These are phyloP conservation scores for Hirschioporus abietinus DNA, from an alignment of 768 basidiomycete species.

Conservation along the genomic window DNA sequence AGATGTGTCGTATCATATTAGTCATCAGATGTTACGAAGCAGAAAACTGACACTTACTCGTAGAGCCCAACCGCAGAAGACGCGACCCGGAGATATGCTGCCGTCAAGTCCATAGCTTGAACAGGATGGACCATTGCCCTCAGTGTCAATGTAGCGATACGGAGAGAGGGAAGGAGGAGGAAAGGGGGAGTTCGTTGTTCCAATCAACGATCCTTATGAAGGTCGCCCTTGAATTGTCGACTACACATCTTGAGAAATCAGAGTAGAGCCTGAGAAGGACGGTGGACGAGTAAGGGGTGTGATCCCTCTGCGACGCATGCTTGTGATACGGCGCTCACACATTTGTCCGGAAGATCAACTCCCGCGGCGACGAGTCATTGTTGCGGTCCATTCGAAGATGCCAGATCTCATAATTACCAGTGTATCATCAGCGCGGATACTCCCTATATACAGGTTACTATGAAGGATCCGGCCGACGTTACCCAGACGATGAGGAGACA, in stretches of 20 bases:
- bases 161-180: neutral
- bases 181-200: neutral
- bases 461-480: no score
- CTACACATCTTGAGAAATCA: neutral
- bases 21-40: neutral
- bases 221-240: neutral
- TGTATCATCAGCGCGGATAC: no score
- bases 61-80: neutral
- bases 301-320: neutral
- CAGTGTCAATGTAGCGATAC: neutral
- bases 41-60: neutral
- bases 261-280: neutral
- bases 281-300: neutral
- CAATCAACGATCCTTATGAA: neutral
- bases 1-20: neutral
- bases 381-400: neutral
- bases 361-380: neutral
- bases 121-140: neutral
- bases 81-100: neutral
- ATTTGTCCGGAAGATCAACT: neutral
- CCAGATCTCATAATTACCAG: neutral
- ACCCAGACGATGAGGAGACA: no score
- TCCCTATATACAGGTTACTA: no score
- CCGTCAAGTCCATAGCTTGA: neutral
- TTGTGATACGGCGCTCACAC: neutral